Percentiles rank a stretch among this genome's conserved stretches.
These are phyloP conservation scores for Cadophora malorum DNA, from an alignment of 2,329 filamentous ascomycete genomes.

Conservation along the genomic window DNA sequence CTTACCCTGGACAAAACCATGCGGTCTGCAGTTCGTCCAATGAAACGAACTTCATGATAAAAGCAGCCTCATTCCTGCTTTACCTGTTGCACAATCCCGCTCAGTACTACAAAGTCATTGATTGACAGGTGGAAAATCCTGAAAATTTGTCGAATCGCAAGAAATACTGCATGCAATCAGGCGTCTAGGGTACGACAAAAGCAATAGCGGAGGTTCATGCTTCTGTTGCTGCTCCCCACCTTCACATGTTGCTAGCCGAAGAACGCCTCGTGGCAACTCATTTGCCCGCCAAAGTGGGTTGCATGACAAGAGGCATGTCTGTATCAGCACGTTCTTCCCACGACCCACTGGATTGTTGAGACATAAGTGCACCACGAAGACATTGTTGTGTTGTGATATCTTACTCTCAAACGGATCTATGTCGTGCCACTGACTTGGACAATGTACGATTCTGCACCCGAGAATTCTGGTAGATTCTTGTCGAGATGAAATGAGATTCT, in stretches of 20 bases:
- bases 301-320: conserved; percentile 16
- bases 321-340: conserved; percentile 6
- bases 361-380: conserved; percentile 6
- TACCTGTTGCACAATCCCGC: conserved; percentile 12
- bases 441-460: neutral
- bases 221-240: conserved; percentile 13
- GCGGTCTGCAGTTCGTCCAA: neutral
- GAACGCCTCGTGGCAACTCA: conserved; percentile 16
- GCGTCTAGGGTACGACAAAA: conserved; percentile 4
- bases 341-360: conserved; percentile 1
- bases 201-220: conserved; percentile 4
- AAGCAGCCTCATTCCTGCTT: neutral
- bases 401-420: neutral
- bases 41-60: neutral
- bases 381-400: neutral
- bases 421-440: neutral
- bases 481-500: neutral
- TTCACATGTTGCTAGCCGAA: conserved; percentile 20
- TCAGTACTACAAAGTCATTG: conserved; percentile 7
- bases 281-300: conserved; percentile 5
- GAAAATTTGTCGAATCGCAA: neutral
- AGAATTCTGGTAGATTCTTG: neutral
- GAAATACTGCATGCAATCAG: neutral
- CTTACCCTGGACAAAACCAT: neutral
- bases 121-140: conserved; percentile 8